These are phyloP conservation scores for Sarocladium kiliense DNA, from an alignment of 2,329 filamentous ascomycete genomes.

Conservation along the genomic window DNA sequence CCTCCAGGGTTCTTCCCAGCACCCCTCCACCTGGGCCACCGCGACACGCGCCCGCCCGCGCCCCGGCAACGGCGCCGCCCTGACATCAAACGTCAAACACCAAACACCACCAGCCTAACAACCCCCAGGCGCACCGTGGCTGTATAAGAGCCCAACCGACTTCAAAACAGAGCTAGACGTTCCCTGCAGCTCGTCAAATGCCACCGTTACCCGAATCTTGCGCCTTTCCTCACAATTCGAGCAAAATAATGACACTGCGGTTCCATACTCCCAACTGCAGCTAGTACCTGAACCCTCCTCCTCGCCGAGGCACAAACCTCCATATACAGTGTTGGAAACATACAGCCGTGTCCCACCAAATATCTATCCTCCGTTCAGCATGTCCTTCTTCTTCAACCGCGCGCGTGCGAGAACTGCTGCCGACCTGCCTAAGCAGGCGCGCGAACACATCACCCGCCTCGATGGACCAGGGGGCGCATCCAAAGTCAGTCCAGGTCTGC, in stretches of 20 bases:
- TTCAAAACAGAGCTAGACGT: background rate
- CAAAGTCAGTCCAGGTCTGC: constrained; percentile 33
- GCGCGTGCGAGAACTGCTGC: constrained; percentile 45
- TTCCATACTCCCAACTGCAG: background rate
- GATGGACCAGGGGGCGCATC: constrained; percentile 41
- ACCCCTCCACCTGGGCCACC: background rate
- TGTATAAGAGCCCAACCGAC: background rate
- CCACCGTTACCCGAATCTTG: background rate
- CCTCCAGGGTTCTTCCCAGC: background rate
- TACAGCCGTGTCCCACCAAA: too few species aligned
- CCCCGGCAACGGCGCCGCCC: constrained; percentile 4
- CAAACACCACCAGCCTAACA: background rate
- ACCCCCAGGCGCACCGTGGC: too few species aligned
- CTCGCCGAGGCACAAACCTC: background rate
- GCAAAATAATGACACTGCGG: background rate
- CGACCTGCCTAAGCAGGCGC: constrained; percentile 51
- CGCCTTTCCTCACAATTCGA: background rate
- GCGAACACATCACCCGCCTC: constrained; percentile 47
- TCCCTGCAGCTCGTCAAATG: background rate
- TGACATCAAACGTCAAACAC: constrained; percentile 8
- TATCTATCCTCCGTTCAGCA: constrained; percentile 18
- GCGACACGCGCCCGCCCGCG: background rate
- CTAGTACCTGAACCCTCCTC: background rate
- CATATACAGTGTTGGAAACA: too few species aligned
- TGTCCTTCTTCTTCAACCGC: constrained; percentile 54